These are phyloP conservation scores for Gossypium laxum DNA, from an alignment of 441 rosid species.

Conservation along the genomic window DNA sequence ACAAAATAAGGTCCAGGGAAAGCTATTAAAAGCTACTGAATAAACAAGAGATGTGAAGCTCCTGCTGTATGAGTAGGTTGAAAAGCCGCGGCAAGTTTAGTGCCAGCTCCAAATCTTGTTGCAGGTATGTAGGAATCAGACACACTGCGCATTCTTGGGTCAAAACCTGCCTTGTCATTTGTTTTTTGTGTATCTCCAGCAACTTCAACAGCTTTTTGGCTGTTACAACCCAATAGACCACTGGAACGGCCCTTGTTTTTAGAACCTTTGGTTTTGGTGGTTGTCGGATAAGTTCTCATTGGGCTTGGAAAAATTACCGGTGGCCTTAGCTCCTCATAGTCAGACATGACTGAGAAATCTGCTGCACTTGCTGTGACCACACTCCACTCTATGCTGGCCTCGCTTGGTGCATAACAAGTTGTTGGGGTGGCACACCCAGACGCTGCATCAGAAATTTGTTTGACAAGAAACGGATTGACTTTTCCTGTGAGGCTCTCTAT, in stretches of 20 bases:
- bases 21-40: conserved; percentile 17
- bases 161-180: conserved; percentile 20
- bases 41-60: conserved; percentile 33
- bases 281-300: conserved; percentile 13
- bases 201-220: conserved; percentile 52
- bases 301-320: conserved; percentile 23
- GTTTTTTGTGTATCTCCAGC: conserved; percentile 44
- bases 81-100: conserved; percentile 25
- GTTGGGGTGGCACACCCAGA: conserved; percentile 45
- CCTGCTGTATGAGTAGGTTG: conserved; percentile 26
- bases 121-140: conserved; percentile 27
- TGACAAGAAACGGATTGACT: conserved; percentile 37
- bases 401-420: conserved; percentile 66
- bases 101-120: conserved; percentile 37
- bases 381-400: conserved; percentile 84
- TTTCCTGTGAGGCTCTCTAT: conserved; percentile 66
- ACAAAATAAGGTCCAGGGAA: not conserved
- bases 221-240: conserved; percentile 60
- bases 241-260: conserved; percentile 26
- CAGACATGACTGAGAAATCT: conserved; percentile 55
- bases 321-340: conserved; percentile 42
- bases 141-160: conserved; percentile 6
- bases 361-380: conserved; percentile 76
- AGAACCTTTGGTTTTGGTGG: conserved; percentile 17
- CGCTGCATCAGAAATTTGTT: conserved; percentile 45